A percentile compares a stretch with the other conserved stretches of the same genome.
These are phyloP conservation scores for Rhizopogon rudus DNA, from an alignment of 768 basidiomycete genomes.

Conservation along the genomic window DNA sequence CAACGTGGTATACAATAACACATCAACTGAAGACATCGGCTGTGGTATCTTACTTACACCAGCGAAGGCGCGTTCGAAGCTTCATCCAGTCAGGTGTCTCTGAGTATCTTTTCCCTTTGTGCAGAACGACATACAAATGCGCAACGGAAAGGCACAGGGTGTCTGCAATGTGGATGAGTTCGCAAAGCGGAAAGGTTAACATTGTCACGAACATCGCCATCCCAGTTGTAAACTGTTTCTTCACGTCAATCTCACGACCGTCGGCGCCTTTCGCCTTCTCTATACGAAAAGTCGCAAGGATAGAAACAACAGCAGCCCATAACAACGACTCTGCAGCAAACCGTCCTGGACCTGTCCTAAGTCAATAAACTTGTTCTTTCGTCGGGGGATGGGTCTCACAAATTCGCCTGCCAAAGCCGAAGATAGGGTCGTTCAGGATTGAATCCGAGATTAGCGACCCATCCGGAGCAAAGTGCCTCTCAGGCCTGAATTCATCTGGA, in stretches of 20 bases:
- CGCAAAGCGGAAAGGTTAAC: neutral
- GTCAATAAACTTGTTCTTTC: neutral
- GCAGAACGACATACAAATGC: neutral
- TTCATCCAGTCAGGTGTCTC: neutral
- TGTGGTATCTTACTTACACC: too few relatives aligned
- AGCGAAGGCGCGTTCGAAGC: neutral
- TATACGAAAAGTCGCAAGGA: conserved; percentile 17
- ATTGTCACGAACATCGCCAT: neutral
- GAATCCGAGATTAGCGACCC: conserved; percentile 4
- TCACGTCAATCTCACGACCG: neutral
- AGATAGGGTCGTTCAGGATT: neutral
- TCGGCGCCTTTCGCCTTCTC: neutral
- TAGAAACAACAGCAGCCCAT: conserved; percentile 5
- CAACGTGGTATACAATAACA: too few relatives aligned
- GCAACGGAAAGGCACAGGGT: neutral
- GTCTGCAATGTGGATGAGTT: neutral
- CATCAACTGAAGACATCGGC: too few relatives aligned
- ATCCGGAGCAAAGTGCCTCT: conserved; percentile 22
- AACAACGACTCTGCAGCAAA: conserved; percentile 2
- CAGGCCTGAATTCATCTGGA: conserved; percentile 28
- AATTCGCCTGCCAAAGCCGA: conserved; percentile 4
- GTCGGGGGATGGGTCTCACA: neutral
- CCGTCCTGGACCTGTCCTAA: conserved; percentile 2
- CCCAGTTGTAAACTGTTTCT: neutral
- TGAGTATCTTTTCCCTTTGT: neutral